Base-by-base conservation (phyloP, 2,329 filamentous ascomycete genomes). In the Didymella keratinophila region DNA sequence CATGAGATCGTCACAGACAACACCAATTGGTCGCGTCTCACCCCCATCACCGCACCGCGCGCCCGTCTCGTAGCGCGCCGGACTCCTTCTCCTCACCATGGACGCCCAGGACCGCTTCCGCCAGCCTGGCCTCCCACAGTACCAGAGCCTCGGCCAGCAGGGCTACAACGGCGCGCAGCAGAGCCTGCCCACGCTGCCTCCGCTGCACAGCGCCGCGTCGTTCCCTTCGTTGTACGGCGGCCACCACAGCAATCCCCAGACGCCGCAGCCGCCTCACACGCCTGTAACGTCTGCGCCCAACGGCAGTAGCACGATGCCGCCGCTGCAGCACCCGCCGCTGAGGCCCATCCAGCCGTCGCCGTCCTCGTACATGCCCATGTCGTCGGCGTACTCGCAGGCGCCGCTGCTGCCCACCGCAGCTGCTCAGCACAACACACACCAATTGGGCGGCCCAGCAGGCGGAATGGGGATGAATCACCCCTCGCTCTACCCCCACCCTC, bases 211-310 rank as follows among this genome's bases (percentile, higher is more conserved):
- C 60, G 67, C 64, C 55, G 50, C 68, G 44, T 69, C 68, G 53
- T 76, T 67, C 55, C 61, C 71, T 32, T 68, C 70, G 50, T 47
- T 75, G 67, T 77, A 77, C 65, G 65, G 65, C 52, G 62, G 70
- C 63, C 71, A 74, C 62, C 68, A 71, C 60, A 75, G 72, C 68
- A 75, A 74, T 64, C 70, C 75, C 49, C 75, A 78, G 67, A 75
- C 74, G 64, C 74, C 74, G 52, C 69, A 76, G 61, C 72, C 73
- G 53, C 69, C 72, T 56, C 73, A 77, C 63, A 76, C 75, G 55
- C 74, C 75, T 55, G 68, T 71, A 52, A 67, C 72, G 23, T 72
- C 71, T 52, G 68, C 71, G 34, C 60, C 74, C 28, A 72, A 68
- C 60, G 66, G 69, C 30, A 68, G 61, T 48, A 67, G 66, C 39